Evolutionary conservation across 2,329 filamentous ascomycete genomes (phyloP), one percentile per base, ranked within the genome.

Genomic region (Didymella keratinophila): DNA sequence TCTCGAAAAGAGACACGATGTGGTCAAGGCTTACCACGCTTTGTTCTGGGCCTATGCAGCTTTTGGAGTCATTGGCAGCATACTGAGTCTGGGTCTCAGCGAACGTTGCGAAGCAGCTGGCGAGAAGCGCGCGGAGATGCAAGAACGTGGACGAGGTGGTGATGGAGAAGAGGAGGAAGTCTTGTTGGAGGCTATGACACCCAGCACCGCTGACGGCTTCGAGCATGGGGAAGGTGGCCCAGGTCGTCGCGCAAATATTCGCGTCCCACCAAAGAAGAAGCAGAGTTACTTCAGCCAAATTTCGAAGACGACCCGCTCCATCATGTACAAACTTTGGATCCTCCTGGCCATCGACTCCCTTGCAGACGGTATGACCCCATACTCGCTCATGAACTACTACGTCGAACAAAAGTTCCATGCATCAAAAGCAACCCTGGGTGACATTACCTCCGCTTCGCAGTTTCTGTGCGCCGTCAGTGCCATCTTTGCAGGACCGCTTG

Each of bases 291-390:
- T 89, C 39, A 68, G 68, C 34, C 74, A 85, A 60, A 88, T 89
- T 50, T 89, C 87, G 0, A 71, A 76, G 1, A 76, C 82, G 14
- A 88, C 87, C 0, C 80, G 83, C 12, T 80, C 78, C 1, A 80
- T 86, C 67, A 87, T 89, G 82, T 85, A 84, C 72, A 85, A 85
- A 49, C 78, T 90, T 3, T 89, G 87, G 86, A 83, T 88, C 58
- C 80, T 90, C 8, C 80, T 90, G 10, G 82, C 83, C 21, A 78
- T 89, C 23, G 88, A 90, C 73, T 87, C 86, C 2, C 78, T 89
- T 10, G 86, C 87, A 14, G 87, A 89, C 64, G 87, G 87, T 23
- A 89, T 89, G 73, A 73, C 69, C 7, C 73, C 74, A 1, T 76
- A 74, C 59, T 70, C 67, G 1, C 63, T 75, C 1, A 75, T 76